These are phyloP conservation scores for Serendipita sp. DNA, from an alignment of 1,284 basidiomycete genomes.

Conservation along the genomic window DNA sequence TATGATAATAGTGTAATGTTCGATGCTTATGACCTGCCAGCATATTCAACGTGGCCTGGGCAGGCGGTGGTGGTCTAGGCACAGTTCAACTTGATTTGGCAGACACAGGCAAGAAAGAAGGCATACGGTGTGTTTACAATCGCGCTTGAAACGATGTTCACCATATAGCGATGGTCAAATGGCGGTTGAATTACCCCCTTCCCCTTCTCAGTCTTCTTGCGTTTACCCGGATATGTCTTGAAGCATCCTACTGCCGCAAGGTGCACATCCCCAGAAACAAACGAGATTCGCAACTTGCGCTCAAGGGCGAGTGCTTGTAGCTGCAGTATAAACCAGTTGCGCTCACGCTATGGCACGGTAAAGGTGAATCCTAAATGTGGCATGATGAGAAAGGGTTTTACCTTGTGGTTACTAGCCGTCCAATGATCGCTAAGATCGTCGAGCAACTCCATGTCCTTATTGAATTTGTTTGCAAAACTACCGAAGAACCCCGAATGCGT, in stretches of 20 bases:
- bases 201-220: constrained; percentile 16
- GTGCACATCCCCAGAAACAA: constrained; percentile 25
- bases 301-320: constrained; percentile 19
- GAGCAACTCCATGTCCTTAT: constrained; percentile 22
- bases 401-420: constrained; percentile 7
- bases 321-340: constrained; percentile 27
- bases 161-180: constrained; percentile 24
- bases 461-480: constrained; percentile 20
- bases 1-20: constrained; percentile 57
- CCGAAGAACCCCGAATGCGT: constrained; percentile 5
- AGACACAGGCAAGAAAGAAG: constrained; percentile 4
- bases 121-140: constrained; percentile 24
- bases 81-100: neutral
- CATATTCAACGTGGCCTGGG: constrained; percentile 67
- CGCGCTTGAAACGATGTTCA: constrained; percentile 23
- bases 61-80: constrained; percentile 53
- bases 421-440: constrained; percentile 26
- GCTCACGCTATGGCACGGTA: constrained; percentile 24
- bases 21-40: constrained; percentile 75
- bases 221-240: constrained; percentile 17
- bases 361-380: too few species aligned
- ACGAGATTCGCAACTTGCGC: constrained; percentile 22
- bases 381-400: constrained; percentile 5
- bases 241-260: constrained; percentile 18
- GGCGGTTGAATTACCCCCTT: constrained; percentile 10